Percentiles rank a stretch among this genome's conserved stretches.
phyloP scores from a whole-genome alignment of 1,284 basidiomycete species.

The Fistulina hepatica region DNA sequence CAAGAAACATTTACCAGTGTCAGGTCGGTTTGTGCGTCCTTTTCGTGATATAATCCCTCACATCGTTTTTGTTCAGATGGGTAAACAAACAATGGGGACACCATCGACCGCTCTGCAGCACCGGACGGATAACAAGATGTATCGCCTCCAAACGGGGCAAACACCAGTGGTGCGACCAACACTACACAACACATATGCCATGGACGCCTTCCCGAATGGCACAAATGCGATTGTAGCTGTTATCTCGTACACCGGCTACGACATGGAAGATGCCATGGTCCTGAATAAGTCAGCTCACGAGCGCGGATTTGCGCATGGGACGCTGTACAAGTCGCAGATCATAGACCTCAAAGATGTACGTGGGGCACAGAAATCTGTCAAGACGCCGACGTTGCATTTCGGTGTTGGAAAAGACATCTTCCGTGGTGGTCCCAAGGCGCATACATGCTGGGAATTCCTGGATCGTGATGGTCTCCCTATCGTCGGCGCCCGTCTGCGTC shows the following conservation, averaged over 20 bases:
- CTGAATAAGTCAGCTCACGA: slow-evolving; percentile 98
- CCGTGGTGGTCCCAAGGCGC: slow-evolving; percentile 42
- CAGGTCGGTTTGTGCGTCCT: slow-evolving; percentile 38
- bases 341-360: slow-evolving; percentile 81
- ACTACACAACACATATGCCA: slow-evolving; percentile 92
- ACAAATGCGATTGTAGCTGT: slow-evolving; percentile 98
- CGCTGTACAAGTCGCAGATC: slow-evolving; percentile 92
- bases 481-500: slow-evolving; percentile 59
- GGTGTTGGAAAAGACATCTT: slow-evolving; percentile 76
- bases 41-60: slow-evolving; percentile 1
- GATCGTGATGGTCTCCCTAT: slow-evolving; percentile 82
- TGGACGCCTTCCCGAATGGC: slow-evolving; percentile 98
- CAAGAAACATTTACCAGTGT: slow-evolving; percentile 82
- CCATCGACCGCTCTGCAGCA: slow-evolving; percentile 86
- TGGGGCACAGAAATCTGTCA: slow-evolving; percentile 47
- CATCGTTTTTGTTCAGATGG: slow-evolving; percentile 59
- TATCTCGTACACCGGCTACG: slow-evolving; percentile 99
- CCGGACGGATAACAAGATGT: slow-evolving; percentile 98
- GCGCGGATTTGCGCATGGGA: slow-evolving; percentile 94
- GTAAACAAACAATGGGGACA: slow-evolving; percentile 99
- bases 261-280: slow-evolving; percentile 99
- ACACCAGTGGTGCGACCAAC: slow-evolving; percentile 90
- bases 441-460: slow-evolving; percentile 50
- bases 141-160: slow-evolving; percentile 92
- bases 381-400: slow-evolving; percentile 66